Evolutionary conservation across 2,329 filamentous ascomycete genomes (phyloP).

Genomic region (Epichloe aotearoae): DNA sequence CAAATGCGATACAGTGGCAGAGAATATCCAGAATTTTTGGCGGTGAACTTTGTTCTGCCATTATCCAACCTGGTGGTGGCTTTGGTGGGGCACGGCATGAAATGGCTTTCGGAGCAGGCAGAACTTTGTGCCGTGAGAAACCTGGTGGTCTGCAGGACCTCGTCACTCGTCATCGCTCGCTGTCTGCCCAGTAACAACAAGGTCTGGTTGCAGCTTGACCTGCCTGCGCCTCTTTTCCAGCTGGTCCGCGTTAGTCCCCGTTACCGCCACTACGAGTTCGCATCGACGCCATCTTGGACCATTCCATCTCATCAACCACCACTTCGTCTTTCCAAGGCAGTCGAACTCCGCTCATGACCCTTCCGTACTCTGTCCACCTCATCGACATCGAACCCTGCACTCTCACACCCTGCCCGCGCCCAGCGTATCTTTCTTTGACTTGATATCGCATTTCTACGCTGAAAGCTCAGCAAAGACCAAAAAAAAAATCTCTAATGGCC

Average conservation of each 20-base stretch:
- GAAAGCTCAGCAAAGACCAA: background rate
- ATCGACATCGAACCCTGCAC: background rate
- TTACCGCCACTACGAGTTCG: background rate
- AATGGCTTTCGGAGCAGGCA: background rate
- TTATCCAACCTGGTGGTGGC: constrained; percentile 1
- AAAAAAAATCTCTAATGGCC: constrained; percentile 19
- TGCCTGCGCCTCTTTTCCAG: background rate
- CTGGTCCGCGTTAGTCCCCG: background rate
- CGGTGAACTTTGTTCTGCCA: constrained; percentile 16
- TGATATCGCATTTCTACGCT: background rate
- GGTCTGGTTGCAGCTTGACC: background rate
- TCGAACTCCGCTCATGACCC: background rate
- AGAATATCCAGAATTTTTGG: constrained; percentile 17
- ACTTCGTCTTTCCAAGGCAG: background rate
- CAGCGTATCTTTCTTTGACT: background rate
- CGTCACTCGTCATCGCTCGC: background rate
- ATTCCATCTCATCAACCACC: background rate
- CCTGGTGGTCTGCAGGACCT: too few species aligned
- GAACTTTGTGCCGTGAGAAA: constrained; percentile 1
- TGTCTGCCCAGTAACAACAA: too few species aligned
- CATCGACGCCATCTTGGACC: background rate
- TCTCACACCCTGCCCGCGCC: background rate
- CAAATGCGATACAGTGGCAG: background rate
- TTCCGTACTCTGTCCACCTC: background rate
- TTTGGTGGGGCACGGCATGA: constrained; percentile 3